These are phyloP conservation scores for Calonectria pauciramosa DNA, from an alignment of 2,329 filamentous ascomycete species.

Conservation along the genomic window DNA sequence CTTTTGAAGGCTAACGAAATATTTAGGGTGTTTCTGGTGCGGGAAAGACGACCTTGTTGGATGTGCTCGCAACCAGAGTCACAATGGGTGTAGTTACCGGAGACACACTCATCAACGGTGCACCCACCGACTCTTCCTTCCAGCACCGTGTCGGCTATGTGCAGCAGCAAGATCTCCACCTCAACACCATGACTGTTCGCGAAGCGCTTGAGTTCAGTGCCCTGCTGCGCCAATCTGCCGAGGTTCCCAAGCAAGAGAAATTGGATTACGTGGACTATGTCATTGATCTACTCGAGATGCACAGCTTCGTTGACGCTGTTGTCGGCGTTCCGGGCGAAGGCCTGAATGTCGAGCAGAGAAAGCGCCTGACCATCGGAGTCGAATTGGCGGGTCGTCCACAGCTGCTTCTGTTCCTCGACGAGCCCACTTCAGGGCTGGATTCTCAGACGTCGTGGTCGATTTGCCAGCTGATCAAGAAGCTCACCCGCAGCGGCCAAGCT, in stretches of 20 bases:
- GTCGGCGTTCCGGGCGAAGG: constrained; percentile 92
- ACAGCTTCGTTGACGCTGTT: constrained; percentile 88
- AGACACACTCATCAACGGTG: constrained; percentile 79
- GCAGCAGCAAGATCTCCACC: constrained; percentile 91
- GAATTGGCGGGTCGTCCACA: constrained; percentile 93
- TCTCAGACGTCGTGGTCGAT: constrained; percentile 95
- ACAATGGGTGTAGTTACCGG: constrained; percentile 91
- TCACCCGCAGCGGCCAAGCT: constrained; percentile 89
- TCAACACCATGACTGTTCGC: constrained; percentile 86
- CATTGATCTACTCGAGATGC: constrained; percentile 91
- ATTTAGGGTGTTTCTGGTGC: constrained; percentile 82
- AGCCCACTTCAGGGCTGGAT: constrained; percentile 95
- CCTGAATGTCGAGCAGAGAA: constrained; percentile 78
- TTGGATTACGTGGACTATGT: constrained; percentile 90
- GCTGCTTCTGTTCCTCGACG: constrained; percentile 91
- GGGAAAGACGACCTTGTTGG: constrained; percentile 90
- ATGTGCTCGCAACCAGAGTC: constrained; percentile 86
- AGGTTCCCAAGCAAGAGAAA: constrained; percentile 82
- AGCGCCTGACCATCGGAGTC: constrained; percentile 91
- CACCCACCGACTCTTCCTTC: constrained; percentile 82
- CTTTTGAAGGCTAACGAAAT: not conserved
- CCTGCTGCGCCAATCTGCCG: constrained; percentile 83
- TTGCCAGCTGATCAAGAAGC: constrained; percentile 86
- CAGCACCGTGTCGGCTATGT: constrained; percentile 94
- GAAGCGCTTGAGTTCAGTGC: constrained; percentile 91